phyloP scores from a whole-genome alignment of 1,284 basidiomycete species.

The Violaceomyces palustris region DNA sequence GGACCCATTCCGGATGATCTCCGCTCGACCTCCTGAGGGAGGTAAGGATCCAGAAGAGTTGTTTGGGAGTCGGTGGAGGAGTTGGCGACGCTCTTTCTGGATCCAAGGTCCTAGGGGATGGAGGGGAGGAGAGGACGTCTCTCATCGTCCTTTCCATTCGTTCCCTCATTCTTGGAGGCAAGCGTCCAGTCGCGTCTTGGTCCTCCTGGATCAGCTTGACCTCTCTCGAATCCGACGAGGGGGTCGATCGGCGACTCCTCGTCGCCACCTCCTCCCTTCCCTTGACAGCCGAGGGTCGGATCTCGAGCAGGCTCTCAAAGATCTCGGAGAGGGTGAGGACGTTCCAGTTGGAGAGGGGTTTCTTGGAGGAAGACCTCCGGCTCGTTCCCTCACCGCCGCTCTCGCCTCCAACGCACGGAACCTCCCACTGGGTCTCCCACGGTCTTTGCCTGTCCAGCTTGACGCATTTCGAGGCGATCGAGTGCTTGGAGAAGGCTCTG shows the following conservation, averaged over 20 bases:
- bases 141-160: too few species aligned
- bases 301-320: conserved; percentile 21
- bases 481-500: conserved; percentile 12
- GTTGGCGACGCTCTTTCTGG: too few species aligned
- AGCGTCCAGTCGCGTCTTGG: too few species aligned
- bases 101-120: too few species aligned
- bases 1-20: conserved; percentile 17
- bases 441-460: conserved; percentile 5
- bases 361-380: conserved; percentile 2
- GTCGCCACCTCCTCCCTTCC: too few species aligned
- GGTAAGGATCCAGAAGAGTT: conserved; percentile 26
- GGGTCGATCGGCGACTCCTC: too few species aligned
- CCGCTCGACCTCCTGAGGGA: conserved; percentile 19
- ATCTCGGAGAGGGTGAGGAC: conserved; percentile 21
- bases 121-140: too few species aligned
- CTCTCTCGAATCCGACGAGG: too few species aligned
- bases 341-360: conserved; percentile 13
- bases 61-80: too few species aligned
- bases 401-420: not conserved
- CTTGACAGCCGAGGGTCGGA: too few species aligned
- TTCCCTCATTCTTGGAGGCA: too few species aligned
- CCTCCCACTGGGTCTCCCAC: conserved; percentile 8
- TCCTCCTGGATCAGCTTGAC: too few species aligned
- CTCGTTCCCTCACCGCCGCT: not conserved
- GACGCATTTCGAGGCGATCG: conserved; percentile 2